Evolutionary conservation across 2,329 filamentous ascomycete species (phyloP), one percentile per base, ranked within the genome.

Genomic region (Coleophoma crateriformis): DNA sequence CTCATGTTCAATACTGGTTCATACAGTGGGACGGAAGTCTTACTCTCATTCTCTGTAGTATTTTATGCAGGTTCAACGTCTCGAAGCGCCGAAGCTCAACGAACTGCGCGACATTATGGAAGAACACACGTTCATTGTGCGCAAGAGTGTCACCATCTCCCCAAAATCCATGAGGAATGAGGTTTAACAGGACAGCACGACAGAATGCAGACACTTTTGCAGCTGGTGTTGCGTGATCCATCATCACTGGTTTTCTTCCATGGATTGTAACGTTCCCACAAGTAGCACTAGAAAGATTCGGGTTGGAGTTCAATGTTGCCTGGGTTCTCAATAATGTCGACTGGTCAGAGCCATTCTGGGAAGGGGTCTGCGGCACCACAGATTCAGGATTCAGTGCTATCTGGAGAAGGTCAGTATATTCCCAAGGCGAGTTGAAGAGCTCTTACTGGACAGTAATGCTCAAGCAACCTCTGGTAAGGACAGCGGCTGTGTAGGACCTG

Each of bases 161-260:
- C 82, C 88, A 95, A 50, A 96, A 85, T 3, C 73, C 78, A 40
- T 75, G 71, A 0, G 92, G 92, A 27, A 99, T 77, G 14, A 96
- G 71, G 50, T 79, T 87, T 17, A 72, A 72, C 32, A 96, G 63
- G 0, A 85, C 84, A 3, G 89, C 86, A 61, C 86, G 87, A 64
- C 90, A 96, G 62, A 95, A 97, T 0, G 88, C 85, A 4, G 91
- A 95, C 2, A 97, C 87, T 44, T 82, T 77, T 1, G 82, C 71
- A 3, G 71, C 56, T 0, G 87, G 79, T 14, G 83, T 89, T 1
- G 90, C 85, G 57, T 88, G 70, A 17, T 86, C 79, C 33, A 83
- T 81, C 41, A 94, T 58, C 8, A 60, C 58, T 34, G 27, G 19
- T 33, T 61, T 60, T 17, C 46, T 54, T 12, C 48, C 70, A 12